Evolutionary conservation across 495 filamentous ascomycete genomes (phyloP), one percentile per base, ranked within the genome.

Genomic region (Annulohypoxylon stygium): DNA sequence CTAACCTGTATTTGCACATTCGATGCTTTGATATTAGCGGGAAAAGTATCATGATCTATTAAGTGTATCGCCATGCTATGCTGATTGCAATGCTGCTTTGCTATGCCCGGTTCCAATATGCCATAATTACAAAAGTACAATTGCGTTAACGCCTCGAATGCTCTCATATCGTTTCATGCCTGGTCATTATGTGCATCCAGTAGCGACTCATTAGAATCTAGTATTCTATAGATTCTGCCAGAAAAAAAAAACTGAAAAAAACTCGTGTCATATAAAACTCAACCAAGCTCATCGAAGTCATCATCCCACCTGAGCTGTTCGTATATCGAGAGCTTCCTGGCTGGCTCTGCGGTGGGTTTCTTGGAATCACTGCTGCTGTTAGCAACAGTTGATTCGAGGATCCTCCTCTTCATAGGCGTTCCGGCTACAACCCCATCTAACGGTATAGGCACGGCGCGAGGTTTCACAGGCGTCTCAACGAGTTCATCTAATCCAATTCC

Each of bases 271-370:
- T 30, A 30, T 37, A 33, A 60, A 30, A 10, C 18, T 69, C 36
- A 79, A 16, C 50, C 57, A 37, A 79, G 45, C 10, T 79, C 77
- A 18, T 86, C 90, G 66, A 88, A 84, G 69, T 91, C 88, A 75
- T 92, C 90, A 73, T 95, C 91, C 94, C 94, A 93, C 53, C 93
- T 91, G 55, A 96, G 78, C 39, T 83, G 82, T 78, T 91, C 88
- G 76, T 92, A 97, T 53, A 97, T 92, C 16, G 82, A 83, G 75
- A 61, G 14, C 37, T 83, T 80, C 80, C 85, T 78, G 8, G 60
- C 63, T 0, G 68, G 64, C 2, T 68, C 61, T 20, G 61, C 60
- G 47, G 50, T 45, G 3, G 61, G 23, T 6, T 62, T 20, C 8
- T 14, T 11, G 65, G 75, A 61, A 78, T 79, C 65, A 11, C 48